These are phyloP conservation scores for Amanita muscaria DNA, from an alignment of 768 basidiomycete species.

Conservation along the genomic window DNA sequence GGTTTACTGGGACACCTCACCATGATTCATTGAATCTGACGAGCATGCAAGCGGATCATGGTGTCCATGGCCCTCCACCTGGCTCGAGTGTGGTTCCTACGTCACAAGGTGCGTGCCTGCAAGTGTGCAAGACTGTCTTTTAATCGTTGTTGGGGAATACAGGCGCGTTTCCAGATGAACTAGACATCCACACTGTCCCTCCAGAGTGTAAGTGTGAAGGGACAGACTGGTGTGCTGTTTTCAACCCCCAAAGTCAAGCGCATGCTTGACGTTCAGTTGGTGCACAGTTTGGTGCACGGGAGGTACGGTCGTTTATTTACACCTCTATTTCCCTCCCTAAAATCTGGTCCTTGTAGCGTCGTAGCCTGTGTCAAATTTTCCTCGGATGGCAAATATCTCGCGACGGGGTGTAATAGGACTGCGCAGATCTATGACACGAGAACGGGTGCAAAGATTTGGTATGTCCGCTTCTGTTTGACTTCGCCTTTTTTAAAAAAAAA, in stretches of 20 bases:
- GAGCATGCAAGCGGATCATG: no score
- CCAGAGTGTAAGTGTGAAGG: conserved; percentile 66
- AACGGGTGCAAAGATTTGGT: conserved; percentile 82
- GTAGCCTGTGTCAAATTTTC: conserved; percentile 92
- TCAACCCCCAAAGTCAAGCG: no score
- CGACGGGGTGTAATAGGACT: conserved; percentile 93
- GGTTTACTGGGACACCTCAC: no score
- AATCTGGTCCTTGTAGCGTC: conserved; percentile 34
- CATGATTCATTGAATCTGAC: no score
- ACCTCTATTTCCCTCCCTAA: no score
- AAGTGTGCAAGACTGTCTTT: no score
- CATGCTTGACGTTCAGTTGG: no score
- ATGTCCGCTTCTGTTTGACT: conserved; percentile 21
- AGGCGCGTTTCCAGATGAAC: no score
- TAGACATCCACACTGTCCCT: conserved; percentile 28
- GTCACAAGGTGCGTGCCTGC: conserved; percentile 7
- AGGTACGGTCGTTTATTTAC: no score
- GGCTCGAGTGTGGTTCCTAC: conserved; percentile 5
- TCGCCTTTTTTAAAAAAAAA: no score
- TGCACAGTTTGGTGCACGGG: no score
- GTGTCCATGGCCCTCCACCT: conserved; percentile 3
- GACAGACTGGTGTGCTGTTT: conserved; percentile 82
- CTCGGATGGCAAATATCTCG: conserved; percentile 84
- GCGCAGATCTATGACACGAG: conserved; percentile 94
- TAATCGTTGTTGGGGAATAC: no score